Evolutionary conservation across 2,329 filamentous ascomycete species (phyloP), one percentile per base, ranked within the genome.

Genomic region (Cladosporium sp.): DNA sequence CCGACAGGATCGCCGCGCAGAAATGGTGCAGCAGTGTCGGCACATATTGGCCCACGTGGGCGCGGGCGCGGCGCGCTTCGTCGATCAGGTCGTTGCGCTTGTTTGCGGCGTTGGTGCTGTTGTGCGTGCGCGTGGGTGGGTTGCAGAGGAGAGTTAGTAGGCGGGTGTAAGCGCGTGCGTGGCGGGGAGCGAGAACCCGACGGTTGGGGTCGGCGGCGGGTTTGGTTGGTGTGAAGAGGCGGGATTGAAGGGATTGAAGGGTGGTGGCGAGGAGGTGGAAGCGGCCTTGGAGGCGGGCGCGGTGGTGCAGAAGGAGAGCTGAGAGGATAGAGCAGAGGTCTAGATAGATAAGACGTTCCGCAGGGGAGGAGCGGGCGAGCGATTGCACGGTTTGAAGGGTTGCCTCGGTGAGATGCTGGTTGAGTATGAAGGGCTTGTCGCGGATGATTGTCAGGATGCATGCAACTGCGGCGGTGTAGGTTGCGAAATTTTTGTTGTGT

Each of bases 71-170:
- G 58, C 80, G 80, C 11, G 79, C 78, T 51, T 80, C 76, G 55
- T 85, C 82, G 20, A 77, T 77, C 20, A 85, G 73, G 36, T 40
- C 36, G 27, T 34, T 44, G 18, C 19, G 37, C 17, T 39, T 39
- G 37, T 12, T 22, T 4, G 32, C 32, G 32, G 24, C 17, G 6
- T 70, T 70, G 11, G 32, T 17, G 1, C 69, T 70, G 9, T 64
- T 41, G 57, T 55, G 24, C 52, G 53, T 43, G 54, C 53, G 43
- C 54, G 49, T 51, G 7, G 81, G 80, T 0, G 82, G 82, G 47
- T 81, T 80, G 68, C 79, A 82, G 44, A 85, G 74, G 0, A 79
- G 76, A n/a, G 76, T 76, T 18, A 85, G 71, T 7, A 84, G 67
- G 8, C 79, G 75, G 1, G 78, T 73, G 56, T 77, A 80, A 36